These are phyloP conservation scores for Casuarina glauca DNA, from an alignment of 306 rosid genomes.

Conservation along the genomic window DNA sequence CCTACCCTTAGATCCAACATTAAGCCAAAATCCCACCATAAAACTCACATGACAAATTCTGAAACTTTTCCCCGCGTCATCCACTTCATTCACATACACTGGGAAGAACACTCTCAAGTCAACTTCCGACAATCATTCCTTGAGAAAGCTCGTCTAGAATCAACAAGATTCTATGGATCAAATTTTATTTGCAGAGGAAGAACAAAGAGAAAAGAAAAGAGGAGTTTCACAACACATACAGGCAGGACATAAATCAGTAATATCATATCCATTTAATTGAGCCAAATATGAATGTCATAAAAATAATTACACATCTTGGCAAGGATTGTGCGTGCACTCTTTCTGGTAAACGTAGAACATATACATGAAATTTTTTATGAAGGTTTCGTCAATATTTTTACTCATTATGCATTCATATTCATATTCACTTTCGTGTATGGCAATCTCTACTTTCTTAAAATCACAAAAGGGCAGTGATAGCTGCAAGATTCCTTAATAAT, in stretches of 20 bases:
- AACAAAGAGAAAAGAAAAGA: background rate
- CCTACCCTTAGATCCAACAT: background rate
- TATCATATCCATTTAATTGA: background rate
- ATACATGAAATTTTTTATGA: too few relatives aligned
- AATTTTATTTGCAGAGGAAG: background rate
- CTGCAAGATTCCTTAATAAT: conserved; percentile 8
- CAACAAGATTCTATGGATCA: background rate
- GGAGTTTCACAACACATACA: background rate
- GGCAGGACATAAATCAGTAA: background rate
- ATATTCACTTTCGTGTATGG: background rate
- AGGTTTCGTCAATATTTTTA: background rate
- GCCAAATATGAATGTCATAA: too few relatives aligned
- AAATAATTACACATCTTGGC: background rate
- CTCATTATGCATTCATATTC: background rate
- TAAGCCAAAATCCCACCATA: background rate
- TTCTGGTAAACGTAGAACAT: background rate
- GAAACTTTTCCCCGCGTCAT: background rate
- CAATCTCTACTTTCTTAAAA: background rate
- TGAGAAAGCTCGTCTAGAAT: background rate
- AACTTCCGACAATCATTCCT: conserved; percentile 8
- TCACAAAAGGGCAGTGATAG: conserved; percentile 11
- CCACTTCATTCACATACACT: background rate
- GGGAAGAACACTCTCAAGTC: conserved; percentile 11
- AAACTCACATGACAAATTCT: background rate
- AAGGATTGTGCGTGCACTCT: background rate